Conservation (phyloP, 2,329 filamentous ascomycete species). For the Stagonosporopsis vannaccii region DNA sequence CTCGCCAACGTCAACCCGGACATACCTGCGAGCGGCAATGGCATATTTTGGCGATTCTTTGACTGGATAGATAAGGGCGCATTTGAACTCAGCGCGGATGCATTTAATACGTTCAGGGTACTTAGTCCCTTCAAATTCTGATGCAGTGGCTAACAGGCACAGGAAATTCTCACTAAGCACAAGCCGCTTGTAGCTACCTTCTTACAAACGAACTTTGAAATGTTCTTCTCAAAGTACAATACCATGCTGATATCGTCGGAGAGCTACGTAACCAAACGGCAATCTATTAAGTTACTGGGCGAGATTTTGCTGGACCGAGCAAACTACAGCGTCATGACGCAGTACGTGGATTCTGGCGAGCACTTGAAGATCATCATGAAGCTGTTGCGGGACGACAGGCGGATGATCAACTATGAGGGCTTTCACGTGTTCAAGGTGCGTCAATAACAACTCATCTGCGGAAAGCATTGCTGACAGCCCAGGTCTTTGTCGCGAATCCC, state of each 20-base stretch:
- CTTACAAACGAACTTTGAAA: constrained; percentile 85
- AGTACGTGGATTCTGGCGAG: constrained; percentile 93
- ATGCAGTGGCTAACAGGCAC: constrained; percentile 23
- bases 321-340: constrained; percentile 98
- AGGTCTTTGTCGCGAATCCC: constrained; percentile 97
- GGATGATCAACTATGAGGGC: constrained; percentile 99
- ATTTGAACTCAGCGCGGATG: constrained; percentile 96
- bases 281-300: constrained; percentile 95
- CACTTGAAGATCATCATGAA: constrained; percentile 99
- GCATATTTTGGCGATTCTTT: constrained; percentile 97
- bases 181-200: constrained; percentile 90
- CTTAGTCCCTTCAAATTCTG: neutral
- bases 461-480: constrained; percentile 19
- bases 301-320: constrained; percentile 93
- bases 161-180: constrained; percentile 95
- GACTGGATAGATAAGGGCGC: constrained; percentile 96
- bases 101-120: constrained; percentile 96
- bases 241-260: constrained; percentile 85
- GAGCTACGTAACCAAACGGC: constrained; percentile 96
- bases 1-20: constrained; percentile 80
- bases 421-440: constrained; percentile 95
- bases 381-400: constrained; percentile 88
- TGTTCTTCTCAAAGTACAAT: constrained; percentile 94
- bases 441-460: neutral
- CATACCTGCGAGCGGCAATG: constrained; percentile 75